Percentiles rank a stretch among this genome's conserved stretches.
Conservation (phyloP, 768 basidiomycete genomes). For the Cytidiella melzeri region DNA sequence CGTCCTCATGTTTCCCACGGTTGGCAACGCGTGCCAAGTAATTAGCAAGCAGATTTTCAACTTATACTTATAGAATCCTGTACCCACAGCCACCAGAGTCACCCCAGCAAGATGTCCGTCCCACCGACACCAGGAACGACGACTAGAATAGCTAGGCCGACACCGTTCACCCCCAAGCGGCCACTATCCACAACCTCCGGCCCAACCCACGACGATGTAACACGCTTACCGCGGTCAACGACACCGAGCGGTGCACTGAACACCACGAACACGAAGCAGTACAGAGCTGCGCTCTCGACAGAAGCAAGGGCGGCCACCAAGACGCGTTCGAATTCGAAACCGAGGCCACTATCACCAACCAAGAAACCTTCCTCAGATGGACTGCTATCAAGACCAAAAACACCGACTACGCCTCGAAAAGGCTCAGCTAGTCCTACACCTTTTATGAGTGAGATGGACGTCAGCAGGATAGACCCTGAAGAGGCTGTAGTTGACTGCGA, state of each 20-base stretch:
- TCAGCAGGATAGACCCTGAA: constrained; percentile 68
- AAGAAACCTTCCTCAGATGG: constrained; percentile 30
- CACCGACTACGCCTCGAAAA: constrained; percentile 28
- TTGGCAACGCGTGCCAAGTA: neutral
- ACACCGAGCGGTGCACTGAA: constrained; percentile 31
- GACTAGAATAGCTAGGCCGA: constrained; percentile 32
- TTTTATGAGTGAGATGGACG: constrained; percentile 66
- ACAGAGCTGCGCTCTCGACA: constrained; percentile 55
- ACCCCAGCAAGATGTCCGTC: constrained; percentile 6
- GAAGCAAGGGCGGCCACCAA: constrained; percentile 28
- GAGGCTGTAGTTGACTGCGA: constrained; percentile 72
- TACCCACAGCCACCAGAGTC: too few species aligned
- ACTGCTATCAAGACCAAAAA: constrained; percentile 25
- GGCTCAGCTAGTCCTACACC: constrained; percentile 45
- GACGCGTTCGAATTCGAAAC: constrained; percentile 8
- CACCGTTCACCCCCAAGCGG: constrained; percentile 53
- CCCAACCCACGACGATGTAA: constrained; percentile 20
- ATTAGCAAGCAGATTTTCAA: neutral
- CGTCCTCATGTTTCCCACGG: neutral
- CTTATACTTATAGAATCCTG: too few species aligned
- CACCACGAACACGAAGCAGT: constrained; percentile 48
- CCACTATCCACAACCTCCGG: constrained; percentile 35
- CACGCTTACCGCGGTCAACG: constrained; percentile 30
- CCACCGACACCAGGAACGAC: constrained; percentile 15
- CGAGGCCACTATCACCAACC: constrained; percentile 46